Conservation (phyloP, 1,284 basidiomycete genomes). For the Sporisorium exsertum region DNA sequence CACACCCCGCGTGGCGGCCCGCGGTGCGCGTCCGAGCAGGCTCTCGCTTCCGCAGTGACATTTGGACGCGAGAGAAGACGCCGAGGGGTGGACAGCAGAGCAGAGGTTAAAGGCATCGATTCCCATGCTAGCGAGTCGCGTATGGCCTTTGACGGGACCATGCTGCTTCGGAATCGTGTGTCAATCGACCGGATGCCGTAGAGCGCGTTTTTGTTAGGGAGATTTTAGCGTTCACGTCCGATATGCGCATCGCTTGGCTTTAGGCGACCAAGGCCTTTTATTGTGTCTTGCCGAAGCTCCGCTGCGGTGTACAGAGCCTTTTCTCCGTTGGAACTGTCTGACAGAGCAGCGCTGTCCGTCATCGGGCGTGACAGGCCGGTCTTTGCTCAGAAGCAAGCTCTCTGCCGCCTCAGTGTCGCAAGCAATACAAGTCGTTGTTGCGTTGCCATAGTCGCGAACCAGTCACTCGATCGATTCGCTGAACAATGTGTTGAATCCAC, state of each 20-base stretch:
- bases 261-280: neutral
- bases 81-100: neutral
- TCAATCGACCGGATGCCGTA: too few relatives aligned
- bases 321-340: neutral
- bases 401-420: too few relatives aligned
- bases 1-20: neutral
- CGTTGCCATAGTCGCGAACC: too few relatives aligned
- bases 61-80: neutral
- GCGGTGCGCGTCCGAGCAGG: neutral
- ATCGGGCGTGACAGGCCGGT: too few relatives aligned
- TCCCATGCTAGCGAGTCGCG: neutral
- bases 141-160: neutral
- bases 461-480: too few relatives aligned
- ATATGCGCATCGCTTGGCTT: neutral
- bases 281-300: neutral
- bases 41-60: neutral
- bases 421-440: too few relatives aligned
- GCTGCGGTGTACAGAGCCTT: neutral
- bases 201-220: neutral
- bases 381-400: too few relatives aligned
- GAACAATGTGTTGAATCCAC: too few relatives aligned
- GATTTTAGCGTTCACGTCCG: neutral
- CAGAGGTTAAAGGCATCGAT: neutral
- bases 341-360: neutral
- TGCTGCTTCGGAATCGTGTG: neutral